These are phyloP conservation scores for Aspergillus egyptiacus DNA, from an alignment of 495 filamentous ascomycete genomes.

Conservation along the genomic window DNA sequence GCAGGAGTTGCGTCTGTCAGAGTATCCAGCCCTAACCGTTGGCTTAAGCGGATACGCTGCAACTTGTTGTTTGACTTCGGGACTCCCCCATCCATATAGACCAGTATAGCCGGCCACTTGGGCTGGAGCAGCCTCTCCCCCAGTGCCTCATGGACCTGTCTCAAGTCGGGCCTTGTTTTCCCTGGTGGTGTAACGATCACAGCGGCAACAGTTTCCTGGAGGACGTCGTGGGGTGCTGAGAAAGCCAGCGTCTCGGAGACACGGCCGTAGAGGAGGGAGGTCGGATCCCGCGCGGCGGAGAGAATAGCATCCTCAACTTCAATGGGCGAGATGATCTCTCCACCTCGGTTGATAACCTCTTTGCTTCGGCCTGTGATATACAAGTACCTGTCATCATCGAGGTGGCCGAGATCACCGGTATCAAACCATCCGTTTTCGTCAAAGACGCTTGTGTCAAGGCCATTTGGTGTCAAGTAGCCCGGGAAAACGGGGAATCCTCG, in stretches of 20 bases:
- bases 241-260: background rate
- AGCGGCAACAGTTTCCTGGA: background rate
- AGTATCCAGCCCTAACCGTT: background rate
- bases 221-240: constrained; percentile 1
- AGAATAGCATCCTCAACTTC: constrained; percentile 1
- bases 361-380: constrained; percentile 2
- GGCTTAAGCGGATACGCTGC: constrained; percentile 1
- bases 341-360: constrained; percentile 3
- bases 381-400: background rate
- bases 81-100: constrained; percentile 1
- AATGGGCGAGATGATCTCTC: constrained; percentile 2
- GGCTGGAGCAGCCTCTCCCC: constrained; percentile 1
- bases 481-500: constrained; percentile 4
- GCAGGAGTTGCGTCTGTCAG: background rate
- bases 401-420: background rate
- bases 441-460: background rate
- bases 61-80: constrained; percentile 6
- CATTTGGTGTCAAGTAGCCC: background rate
- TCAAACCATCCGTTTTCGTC: constrained; percentile 2
- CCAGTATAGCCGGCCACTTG: background rate
- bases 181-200: background rate
- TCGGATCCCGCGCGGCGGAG: background rate
- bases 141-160: background rate
- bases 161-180: background rate
- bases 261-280: background rate